Conservation (phyloP, 345 rosid species). For the Anastatica hierochuntica region DNA sequence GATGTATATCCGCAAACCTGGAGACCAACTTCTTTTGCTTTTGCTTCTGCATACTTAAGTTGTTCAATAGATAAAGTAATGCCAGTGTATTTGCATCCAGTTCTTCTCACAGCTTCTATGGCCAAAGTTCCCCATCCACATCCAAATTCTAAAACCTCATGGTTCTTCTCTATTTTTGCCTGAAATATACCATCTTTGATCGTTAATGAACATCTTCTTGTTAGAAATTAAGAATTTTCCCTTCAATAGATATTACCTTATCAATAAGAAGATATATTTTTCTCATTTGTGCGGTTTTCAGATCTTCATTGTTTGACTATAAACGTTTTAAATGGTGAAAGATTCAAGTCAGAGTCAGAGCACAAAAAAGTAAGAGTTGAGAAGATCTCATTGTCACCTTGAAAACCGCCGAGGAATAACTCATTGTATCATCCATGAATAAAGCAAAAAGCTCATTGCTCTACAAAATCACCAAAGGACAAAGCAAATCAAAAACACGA, state of each 20-base stretch:
- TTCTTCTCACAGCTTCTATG: conserved; percentile 63
- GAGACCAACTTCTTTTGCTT: conserved; percentile 76
- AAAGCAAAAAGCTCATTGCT: conserved; percentile 69
- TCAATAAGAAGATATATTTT: conserved; percentile 55
- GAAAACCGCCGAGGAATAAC: conserved; percentile 65
- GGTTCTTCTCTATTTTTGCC: conserved; percentile 46
- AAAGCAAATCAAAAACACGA: background rate
- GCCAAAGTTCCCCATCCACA: conserved; percentile 90
- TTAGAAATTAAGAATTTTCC: background rate
- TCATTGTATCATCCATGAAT: conserved; percentile 79
- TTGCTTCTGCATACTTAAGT: conserved; percentile 49
- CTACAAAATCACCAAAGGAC: conserved; percentile 25
- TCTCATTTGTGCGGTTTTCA: conserved; percentile 60
- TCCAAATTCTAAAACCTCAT: conserved; percentile 76
- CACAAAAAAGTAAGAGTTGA: background rate
- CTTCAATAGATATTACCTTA: conserved; percentile 36
- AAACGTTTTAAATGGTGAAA: background rate
- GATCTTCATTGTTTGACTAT: conserved; percentile 47
- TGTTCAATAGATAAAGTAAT: conserved; percentile 69
- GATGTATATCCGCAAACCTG: conserved; percentile 33
- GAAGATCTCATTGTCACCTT: conserved; percentile 33
- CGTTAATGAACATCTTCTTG: no score
- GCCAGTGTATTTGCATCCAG: conserved; percentile 81
- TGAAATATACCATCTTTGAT: background rate
- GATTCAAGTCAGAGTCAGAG: background rate